Conservation (phyloP, 352 stramenopile species). For the Phytophthora ohioensis region DNA sequence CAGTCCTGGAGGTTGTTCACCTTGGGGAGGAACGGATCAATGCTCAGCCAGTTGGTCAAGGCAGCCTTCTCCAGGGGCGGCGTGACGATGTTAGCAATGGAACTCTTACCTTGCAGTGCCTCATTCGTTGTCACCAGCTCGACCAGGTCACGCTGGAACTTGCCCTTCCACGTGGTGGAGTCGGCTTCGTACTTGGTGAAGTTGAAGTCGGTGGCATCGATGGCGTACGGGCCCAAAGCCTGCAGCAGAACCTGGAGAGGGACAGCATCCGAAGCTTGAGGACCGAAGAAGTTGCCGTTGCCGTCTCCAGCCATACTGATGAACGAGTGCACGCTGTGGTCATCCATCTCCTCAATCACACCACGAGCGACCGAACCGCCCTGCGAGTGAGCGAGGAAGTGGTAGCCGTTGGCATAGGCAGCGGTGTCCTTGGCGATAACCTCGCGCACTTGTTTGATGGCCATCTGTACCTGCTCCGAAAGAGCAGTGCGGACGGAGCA, state of each 20-base stretch:
- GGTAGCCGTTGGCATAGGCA: slow-evolving; percentile 54
- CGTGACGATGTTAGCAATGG: slow-evolving; percentile 48
- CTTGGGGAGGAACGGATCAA: slow-evolving; percentile 51
- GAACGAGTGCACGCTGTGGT: slow-evolving; percentile 61
- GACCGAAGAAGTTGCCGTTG: slow-evolving; percentile 67
- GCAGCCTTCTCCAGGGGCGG: slow-evolving; percentile 39
- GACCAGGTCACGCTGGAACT: slow-evolving; percentile 54
- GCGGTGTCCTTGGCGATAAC: slow-evolving; percentile 40
- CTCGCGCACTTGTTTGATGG: slow-evolving; percentile 51
- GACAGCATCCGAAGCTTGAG: slow-evolving; percentile 44
- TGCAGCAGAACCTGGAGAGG: slow-evolving; percentile 51
- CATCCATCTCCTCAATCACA: slow-evolving; percentile 67
- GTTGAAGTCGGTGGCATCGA: slow-evolving; percentile 45
- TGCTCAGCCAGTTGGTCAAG: slow-evolving; percentile 49
- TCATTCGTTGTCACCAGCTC: slow-evolving; percentile 41
- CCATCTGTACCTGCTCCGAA: slow-evolving; percentile 49
- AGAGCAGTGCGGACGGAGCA: slow-evolving; percentile 50
- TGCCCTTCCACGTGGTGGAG: slow-evolving; percentile 40
- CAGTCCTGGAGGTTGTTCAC: slow-evolving; percentile 51
- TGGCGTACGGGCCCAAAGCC: slow-evolving; percentile 43
- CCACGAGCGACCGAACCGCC: slow-evolving; percentile 53
- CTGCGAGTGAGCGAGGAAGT: slow-evolving; percentile 62
- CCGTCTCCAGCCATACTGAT: slow-evolving; percentile 58
- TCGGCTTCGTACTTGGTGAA: slow-evolving; percentile 50
- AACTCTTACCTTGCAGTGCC: slow-evolving; percentile 43